phyloP scores from a whole-genome alignment of 2,329 filamentous ascomycete species.

The Acrocalymma vagum region DNA sequence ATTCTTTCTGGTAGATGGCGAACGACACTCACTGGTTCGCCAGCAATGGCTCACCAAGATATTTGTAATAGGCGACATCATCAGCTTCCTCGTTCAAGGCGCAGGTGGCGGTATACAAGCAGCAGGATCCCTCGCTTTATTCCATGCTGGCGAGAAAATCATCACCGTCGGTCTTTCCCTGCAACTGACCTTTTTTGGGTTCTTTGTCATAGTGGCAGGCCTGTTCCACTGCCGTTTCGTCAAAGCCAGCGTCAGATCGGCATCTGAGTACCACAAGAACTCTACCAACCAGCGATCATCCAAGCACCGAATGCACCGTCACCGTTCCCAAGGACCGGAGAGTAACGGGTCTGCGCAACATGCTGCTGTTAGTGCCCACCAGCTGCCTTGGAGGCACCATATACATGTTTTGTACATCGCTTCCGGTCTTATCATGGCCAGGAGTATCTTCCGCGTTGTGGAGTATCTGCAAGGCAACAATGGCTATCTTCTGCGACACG shows the following conservation, averaged over 20 bases:
- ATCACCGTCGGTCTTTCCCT: constrained; percentile 43
- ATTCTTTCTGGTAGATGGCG: constrained; percentile 50
- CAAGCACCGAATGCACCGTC: no score
- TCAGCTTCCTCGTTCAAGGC: constrained; percentile 55
- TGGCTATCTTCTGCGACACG: constrained; percentile 54
- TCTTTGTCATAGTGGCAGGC: constrained; percentile 49
- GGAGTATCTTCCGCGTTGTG: constrained; percentile 58
- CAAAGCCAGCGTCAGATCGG: background rate
- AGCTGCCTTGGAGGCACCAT: constrained; percentile 40
- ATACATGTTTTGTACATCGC: constrained; percentile 54
- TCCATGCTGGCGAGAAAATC: no score
- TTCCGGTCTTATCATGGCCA: constrained; percentile 57
- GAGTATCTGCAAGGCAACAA: constrained; percentile 57
- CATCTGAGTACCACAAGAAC: background rate
- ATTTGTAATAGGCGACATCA: constrained; percentile 56
- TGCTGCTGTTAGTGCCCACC: background rate
- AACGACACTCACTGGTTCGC: constrained; percentile 49
- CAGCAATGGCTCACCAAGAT: constrained; percentile 53
- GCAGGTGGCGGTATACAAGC: constrained; percentile 21
- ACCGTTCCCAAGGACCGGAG: no score
- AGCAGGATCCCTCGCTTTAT: no score
- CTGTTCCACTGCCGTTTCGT: constrained; percentile 17
- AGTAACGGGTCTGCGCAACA: no score
- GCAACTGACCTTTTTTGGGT: constrained; percentile 56
- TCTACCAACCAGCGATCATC: no score